Evolutionary conservation across 2,329 filamentous ascomycete genomes (phyloP).

Genomic region (Pseudogymnoascus sp.): DNA sequence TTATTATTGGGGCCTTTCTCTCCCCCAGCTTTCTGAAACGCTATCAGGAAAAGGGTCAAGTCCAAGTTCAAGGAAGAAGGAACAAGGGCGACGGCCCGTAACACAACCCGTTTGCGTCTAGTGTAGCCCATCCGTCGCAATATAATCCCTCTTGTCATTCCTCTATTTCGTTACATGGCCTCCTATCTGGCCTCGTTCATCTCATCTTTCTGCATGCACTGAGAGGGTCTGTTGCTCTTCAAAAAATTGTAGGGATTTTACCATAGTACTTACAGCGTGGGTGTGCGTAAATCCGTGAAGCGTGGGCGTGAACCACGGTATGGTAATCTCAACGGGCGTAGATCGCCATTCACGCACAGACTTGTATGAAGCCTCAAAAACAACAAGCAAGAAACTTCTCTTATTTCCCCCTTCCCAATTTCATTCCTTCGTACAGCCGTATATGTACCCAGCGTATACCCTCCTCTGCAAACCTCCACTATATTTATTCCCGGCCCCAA

Average conservation of each 20-base stretch:
- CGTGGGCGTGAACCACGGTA: neutral
- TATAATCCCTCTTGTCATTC: neutral
- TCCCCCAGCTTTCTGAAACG: constrained; percentile 6
- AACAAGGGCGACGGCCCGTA: neutral
- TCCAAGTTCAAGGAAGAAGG: neutral
- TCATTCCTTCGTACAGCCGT: neutral
- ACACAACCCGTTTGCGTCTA: constrained; percentile 8
- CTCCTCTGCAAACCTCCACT: no score
- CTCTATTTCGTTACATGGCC: neutral
- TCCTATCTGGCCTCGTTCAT: neutral
- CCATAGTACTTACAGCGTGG: no score
- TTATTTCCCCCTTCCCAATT: neutral
- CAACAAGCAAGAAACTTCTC: neutral
- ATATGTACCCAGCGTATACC: no score
- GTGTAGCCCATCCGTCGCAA: neutral
- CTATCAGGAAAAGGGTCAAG: neutral
- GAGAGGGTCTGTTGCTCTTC: neutral
- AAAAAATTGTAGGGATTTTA: neutral
- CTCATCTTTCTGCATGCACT: neutral
- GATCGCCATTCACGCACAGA: constrained; percentile 6
- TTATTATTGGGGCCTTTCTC: neutral
- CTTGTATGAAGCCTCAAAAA: neutral
- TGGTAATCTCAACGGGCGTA: constrained; percentile 6
- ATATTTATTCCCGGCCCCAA: no score
- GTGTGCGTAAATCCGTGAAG: no score